Conservation (phyloP, 768 basidiomycete species). For the Exsudoporus frostii region DNA sequence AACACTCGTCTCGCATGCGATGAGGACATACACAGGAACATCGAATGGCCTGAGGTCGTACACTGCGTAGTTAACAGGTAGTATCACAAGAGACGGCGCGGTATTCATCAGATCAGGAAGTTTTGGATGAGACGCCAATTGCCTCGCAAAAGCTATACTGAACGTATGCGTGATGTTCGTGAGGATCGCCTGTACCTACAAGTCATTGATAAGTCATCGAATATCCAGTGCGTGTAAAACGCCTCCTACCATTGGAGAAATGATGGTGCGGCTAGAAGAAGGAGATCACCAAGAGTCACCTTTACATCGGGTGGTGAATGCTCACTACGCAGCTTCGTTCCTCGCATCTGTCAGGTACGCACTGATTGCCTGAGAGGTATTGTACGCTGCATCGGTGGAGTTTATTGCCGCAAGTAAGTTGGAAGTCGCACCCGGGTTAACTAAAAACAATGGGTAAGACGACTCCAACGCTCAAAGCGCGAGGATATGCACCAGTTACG, state of each 20-base stretch:
- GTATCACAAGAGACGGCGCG: slow-evolving; percentile 48
- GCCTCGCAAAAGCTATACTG: slow-evolving; percentile 30
- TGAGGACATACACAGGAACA: slow-evolving; percentile 47
- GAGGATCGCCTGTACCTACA: slow-evolving; percentile 33
- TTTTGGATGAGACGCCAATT: slow-evolving; percentile 27
- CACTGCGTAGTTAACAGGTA: slow-evolving; percentile 47
- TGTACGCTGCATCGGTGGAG: slow-evolving; percentile 42
- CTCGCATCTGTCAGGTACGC: slow-evolving; percentile 48
- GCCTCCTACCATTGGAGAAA: slow-evolving; percentile 10
- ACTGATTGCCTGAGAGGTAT: slow-evolving; percentile 48
- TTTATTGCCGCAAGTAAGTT: slow-evolving; percentile 37
- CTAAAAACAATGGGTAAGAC: slow-evolving; percentile 22
- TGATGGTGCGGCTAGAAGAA: slow-evolving; percentile 17
- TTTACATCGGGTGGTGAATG: not conserved
- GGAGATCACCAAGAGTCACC: not conserved
- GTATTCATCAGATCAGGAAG: slow-evolving; percentile 37
- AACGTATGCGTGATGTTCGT: slow-evolving; percentile 38
- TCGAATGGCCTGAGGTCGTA: slow-evolving; percentile 57
- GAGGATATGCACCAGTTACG: slow-evolving; percentile 43
- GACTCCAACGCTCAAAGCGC: not conserved
- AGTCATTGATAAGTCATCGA: not conserved
- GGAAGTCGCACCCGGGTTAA: slow-evolving; percentile 40
- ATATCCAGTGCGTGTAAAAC: not conserved
- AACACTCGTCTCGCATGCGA: not conserved
- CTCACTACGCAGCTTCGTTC: slow-evolving; percentile 60